Conservation (phyloP, 495 filamentous ascomycete genomes). For the Pyrenula aspistea region DNA sequence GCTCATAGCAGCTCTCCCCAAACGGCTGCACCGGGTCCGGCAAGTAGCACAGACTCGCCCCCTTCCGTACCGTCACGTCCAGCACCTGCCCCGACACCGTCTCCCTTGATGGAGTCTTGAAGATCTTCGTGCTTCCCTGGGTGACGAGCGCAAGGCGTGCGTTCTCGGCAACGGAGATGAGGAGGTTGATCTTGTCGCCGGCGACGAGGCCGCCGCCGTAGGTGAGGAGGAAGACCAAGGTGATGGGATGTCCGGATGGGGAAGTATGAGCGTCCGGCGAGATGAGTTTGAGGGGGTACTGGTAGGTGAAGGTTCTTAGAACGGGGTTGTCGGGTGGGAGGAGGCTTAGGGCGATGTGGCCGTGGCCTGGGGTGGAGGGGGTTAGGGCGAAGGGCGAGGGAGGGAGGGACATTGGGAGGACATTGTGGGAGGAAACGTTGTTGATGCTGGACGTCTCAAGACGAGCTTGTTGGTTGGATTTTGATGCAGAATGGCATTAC, state of each 20-base stretch:
- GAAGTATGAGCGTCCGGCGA: conserved; percentile 41
- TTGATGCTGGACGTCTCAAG: background rate
- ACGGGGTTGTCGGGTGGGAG: conserved; percentile 60
- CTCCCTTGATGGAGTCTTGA: conserved; percentile 52
- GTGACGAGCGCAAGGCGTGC: conserved; percentile 77
- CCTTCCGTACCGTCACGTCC: conserved; percentile 43
- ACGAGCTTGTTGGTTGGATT: conserved; percentile 6
- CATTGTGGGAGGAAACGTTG: background rate
- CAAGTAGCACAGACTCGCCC: conserved; percentile 71
- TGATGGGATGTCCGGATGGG: conserved; percentile 23
- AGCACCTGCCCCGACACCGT: conserved; percentile 58
- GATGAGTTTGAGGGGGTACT: conserved; percentile 92
- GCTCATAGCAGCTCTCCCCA: conserved; percentile 64
- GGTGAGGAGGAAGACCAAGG: conserved; percentile 75
- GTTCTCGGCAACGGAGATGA: conserved; percentile 45
- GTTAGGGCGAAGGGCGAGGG: conserved; percentile 55
- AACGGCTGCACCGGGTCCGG: conserved; percentile 93
- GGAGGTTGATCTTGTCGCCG: conserved; percentile 68
- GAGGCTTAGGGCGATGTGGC: conserved; percentile 59
- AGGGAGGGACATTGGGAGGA: background rate
- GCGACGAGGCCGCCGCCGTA: conserved; percentile 91
- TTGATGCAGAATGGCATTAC: too few species aligned
- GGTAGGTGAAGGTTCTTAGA: conserved; percentile 66
- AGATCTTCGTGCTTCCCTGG: conserved; percentile 93
- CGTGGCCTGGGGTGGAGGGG: conserved; percentile 62